These are phyloP conservation scores for Lachnellula suecica DNA, from an alignment of 2,329 filamentous ascomycete species.

Conservation along the genomic window DNA sequence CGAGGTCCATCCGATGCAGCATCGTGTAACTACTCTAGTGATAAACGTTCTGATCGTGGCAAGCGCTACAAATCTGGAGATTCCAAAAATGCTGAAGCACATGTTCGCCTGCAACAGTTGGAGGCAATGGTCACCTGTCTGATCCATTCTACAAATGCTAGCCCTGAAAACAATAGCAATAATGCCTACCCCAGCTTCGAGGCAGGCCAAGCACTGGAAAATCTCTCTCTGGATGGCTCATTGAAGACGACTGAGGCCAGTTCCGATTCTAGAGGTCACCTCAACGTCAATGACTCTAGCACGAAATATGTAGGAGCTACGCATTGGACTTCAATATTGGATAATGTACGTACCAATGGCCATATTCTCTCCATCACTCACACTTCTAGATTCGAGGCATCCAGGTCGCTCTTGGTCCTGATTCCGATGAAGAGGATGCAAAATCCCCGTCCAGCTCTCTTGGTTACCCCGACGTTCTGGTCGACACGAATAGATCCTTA, in stretches of 20 bases:
- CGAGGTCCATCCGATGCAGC: constrained; percentile 1
- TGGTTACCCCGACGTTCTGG: constrained; percentile 1
- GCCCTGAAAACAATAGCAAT: background rate
- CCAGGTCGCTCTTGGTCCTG: constrained; percentile 49
- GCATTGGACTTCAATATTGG: constrained; percentile 57
- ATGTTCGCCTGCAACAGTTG: constrained; percentile 10
- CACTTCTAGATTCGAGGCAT: constrained; percentile 60
- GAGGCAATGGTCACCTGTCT: constrained; percentile 14
- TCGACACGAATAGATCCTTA: background rate
- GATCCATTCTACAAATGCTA: constrained; percentile 1
- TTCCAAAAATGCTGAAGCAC: constrained; percentile 9
- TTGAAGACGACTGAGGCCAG: background rate
- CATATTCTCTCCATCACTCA: too few relatives aligned
- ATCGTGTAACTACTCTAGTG: constrained; percentile 2
- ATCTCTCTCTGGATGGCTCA: background rate
- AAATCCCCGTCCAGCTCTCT: background rate
- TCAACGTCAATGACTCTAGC: constrained; percentile 5
- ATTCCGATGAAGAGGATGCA: constrained; percentile 2
- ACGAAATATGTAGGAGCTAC: constrained; percentile 56
- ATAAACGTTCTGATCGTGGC: background rate
- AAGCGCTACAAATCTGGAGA: background rate
- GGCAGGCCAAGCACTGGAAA: background rate
- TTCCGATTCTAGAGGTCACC: background rate
- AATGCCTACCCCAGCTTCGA: background rate
- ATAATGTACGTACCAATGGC: constrained; percentile 52